These are phyloP conservation scores for Amylocystis lapponica DNA, from an alignment of 768 basidiomycete genomes.

Conservation along the genomic window DNA sequence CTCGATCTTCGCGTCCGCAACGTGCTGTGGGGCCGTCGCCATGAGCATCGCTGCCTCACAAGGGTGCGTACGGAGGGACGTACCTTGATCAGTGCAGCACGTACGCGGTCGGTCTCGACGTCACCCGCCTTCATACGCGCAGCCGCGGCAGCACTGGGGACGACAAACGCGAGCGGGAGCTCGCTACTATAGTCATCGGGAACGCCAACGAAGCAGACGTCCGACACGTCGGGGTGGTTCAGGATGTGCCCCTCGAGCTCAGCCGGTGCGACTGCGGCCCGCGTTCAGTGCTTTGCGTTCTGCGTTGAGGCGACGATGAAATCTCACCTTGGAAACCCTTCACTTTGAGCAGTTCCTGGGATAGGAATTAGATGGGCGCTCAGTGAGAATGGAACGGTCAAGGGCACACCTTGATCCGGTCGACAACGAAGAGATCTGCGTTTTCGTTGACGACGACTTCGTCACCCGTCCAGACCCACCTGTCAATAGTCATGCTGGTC, in stretches of 20 bases:
- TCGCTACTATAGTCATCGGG: conserved; percentile 78
- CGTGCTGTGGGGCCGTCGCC: conserved; percentile 13
- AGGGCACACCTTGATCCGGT: conserved; percentile 16
- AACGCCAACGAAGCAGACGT: conserved; percentile 43
- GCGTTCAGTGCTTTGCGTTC: background rate
- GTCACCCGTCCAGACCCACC: conserved; percentile 27
- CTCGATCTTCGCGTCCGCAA: conserved; percentile 20
- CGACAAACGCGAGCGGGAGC: conserved; percentile 66
- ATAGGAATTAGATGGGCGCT: background rate
- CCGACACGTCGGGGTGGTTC: conserved; percentile 39
- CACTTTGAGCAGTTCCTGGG: conserved; percentile 52
- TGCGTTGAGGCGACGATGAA: background rate
- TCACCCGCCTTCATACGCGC: conserved; percentile 28
- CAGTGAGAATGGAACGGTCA: background rate
- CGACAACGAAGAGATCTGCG: conserved; percentile 16
- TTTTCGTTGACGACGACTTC: conserved; percentile 16
- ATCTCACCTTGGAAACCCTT: conserved; percentile 51
- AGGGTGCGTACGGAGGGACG: background rate
- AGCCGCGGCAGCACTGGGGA: conserved; percentile 37
- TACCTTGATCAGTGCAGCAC: conserved; percentile 52
- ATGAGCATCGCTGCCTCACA: background rate
- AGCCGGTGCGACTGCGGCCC: conserved; percentile 26
- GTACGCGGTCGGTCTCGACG: conserved; percentile 33
- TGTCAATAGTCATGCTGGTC: background rate
- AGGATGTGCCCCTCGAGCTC: conserved; percentile 33